Evolutionary conservation across 192 early-diverging fungal species (phyloP).

Genomic region (Pilobolus umbonatus): DNA sequence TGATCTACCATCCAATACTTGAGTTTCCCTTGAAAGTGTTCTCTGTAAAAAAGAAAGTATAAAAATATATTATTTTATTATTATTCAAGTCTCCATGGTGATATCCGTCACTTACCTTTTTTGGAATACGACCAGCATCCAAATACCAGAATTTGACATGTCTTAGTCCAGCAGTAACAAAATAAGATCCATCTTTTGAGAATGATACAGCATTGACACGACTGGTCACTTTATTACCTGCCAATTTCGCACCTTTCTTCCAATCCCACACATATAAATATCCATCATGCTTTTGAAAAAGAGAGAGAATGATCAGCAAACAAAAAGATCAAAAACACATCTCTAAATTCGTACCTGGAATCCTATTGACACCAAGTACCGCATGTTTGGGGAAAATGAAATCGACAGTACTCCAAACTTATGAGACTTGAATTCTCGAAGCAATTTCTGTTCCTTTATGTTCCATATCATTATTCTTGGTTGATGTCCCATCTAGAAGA

Average conservation of each 20-base stretch:
- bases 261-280: constrained; percentile 83
- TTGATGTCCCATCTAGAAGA: constrained; percentile 65
- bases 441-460: constrained; percentile 42
- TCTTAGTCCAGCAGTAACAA: constrained; percentile 73
- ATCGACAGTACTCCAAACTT: constrained; percentile 71
- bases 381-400: constrained; percentile 66
- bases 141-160: constrained; percentile 84
- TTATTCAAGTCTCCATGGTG: too few species aligned
- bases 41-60: background rate
- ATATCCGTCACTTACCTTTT: constrained; percentile 18
- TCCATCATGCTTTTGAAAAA: constrained; percentile 67
- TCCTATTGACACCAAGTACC: constrained; percentile 69
- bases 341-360: constrained; percentile 48
- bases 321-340: background rate
- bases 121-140: constrained; percentile 37
- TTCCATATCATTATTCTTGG: constrained; percentile 75
- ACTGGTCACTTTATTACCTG: constrained; percentile 59
- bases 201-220: constrained; percentile 62
- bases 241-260: constrained; percentile 55
- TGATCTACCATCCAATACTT: constrained; percentile 65
- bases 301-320: background rate
- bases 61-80: background rate
- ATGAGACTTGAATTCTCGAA: constrained; percentile 66
- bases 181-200: constrained; percentile 55
- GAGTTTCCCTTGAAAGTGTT: constrained; percentile 26